These are phyloP conservation scores for Scheffersomyces cryptocercus DNA, from an alignment of 1,139 yeast species.

Conservation along the genomic window DNA sequence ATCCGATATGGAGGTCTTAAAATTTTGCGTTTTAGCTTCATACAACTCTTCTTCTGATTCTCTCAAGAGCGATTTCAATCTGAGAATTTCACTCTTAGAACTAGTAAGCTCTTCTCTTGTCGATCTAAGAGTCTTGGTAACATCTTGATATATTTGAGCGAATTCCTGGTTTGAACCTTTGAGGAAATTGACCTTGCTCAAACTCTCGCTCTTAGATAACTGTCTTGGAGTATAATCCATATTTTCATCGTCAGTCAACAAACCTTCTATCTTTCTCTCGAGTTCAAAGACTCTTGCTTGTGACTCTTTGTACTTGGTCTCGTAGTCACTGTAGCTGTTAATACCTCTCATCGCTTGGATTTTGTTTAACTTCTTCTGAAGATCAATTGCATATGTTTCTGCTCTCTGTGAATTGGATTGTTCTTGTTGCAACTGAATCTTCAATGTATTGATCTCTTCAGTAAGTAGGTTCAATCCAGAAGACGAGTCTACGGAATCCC, in stretches of 20 bases:
- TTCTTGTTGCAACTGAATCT: conserved; percentile 40
- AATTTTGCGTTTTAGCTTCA: conserved; percentile 36
- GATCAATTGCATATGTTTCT: conserved; percentile 47
- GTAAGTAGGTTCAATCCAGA: conserved; percentile 23
- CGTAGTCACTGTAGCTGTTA: conserved; percentile 35
- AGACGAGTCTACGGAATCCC: conserved; percentile 27
- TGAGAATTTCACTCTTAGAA: conserved; percentile 52
- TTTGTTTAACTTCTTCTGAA: conserved; percentile 47
- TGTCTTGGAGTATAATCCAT: conserved; percentile 10
- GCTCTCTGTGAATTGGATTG: conserved; percentile 46
- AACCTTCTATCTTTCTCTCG: conserved; percentile 31
- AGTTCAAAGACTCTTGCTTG: conserved; percentile 36
- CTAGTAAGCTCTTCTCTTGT: conserved; percentile 52
- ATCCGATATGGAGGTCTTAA: conserved; percentile 37
- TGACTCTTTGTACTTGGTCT: conserved; percentile 38
- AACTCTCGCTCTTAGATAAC: conserved; percentile 35
- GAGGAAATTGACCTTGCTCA: conserved; percentile 36
- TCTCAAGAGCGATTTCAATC: conserved; percentile 51
- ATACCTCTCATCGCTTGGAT: conserved; percentile 45
- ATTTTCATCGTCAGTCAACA: conserved; percentile 19
- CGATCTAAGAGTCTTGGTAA: conserved; percentile 48
- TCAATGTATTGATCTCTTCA: conserved; percentile 39
- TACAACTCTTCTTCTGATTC: conserved; percentile 51
- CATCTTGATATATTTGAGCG: conserved; percentile 55
- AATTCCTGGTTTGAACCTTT: conserved; percentile 45